A percentile compares a stretch with the other conserved stretches of the same genome.
Conservation (phyloP, 768 basidiomycete species). For the Boletus subparvulus region DNA sequence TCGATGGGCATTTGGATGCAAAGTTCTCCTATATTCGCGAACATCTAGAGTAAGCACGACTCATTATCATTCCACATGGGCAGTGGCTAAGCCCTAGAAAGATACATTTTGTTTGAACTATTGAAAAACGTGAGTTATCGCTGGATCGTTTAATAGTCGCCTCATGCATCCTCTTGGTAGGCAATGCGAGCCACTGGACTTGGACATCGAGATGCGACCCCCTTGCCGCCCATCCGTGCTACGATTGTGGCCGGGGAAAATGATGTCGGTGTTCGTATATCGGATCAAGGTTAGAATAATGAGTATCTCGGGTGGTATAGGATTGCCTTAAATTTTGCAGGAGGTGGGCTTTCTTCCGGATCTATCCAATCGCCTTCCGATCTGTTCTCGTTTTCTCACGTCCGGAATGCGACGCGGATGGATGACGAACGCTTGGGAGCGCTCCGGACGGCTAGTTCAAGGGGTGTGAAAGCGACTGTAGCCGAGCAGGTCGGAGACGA, state of each 20-base stretch:
- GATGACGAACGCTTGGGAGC: slow-evolving; percentile 66
- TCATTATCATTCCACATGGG: background rate
- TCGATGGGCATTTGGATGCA: slow-evolving; percentile 72
- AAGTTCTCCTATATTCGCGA: slow-evolving; percentile 83
- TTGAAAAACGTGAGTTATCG: slow-evolving; percentile 73
- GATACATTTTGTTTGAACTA: slow-evolving; percentile 87
- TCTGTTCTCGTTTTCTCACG: slow-evolving; percentile 87
- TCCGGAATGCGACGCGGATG: slow-evolving; percentile 71
- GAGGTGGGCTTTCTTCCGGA: slow-evolving; percentile 64
- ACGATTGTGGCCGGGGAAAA: slow-evolving; percentile 76
- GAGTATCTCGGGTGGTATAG: background rate
- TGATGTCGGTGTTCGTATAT: slow-evolving; percentile 78
- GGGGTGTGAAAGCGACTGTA: slow-evolving; percentile 74
- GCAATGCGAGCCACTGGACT: slow-evolving; percentile 68
- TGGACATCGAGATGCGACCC: slow-evolving; percentile 43
- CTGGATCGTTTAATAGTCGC: background rate
- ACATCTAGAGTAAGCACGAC: slow-evolving; percentile 68
- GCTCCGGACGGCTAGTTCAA: slow-evolving; percentile 58
- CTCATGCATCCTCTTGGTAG: slow-evolving; percentile 35
- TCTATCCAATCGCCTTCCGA: slow-evolving; percentile 66
- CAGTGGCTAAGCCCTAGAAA: slow-evolving; percentile 26
- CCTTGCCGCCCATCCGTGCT: slow-evolving; percentile 62
- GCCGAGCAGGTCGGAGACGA: slow-evolving; percentile 63
- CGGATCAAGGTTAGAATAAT: slow-evolving; percentile 72
- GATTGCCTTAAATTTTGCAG: slow-evolving; percentile 37